A percentile compares a stretch with the other conserved stretches of the same genome.
Conservation (phyloP, 495 filamentous ascomycete genomes). For the Talaromyces thailandensis region DNA sequence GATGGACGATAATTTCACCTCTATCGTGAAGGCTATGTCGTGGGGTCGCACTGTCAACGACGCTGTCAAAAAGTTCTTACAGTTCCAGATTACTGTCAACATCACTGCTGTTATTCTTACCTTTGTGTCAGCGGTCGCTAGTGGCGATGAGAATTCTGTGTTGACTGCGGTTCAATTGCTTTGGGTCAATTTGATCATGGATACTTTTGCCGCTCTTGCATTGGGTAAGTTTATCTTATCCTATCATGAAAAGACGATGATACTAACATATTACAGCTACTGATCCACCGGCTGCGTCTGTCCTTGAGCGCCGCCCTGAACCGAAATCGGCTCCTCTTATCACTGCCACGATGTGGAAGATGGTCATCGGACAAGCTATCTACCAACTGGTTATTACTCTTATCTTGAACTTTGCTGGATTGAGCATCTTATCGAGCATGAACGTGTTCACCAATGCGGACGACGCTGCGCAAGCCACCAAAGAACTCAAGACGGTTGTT, state of each 20-base stretch:
- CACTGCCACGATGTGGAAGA: constrained; percentile 83
- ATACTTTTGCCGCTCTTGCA: constrained; percentile 92
- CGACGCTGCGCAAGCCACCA: constrained; percentile 30
- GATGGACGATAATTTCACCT: constrained; percentile 90
- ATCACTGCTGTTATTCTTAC: constrained; percentile 81
- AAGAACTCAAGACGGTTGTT: constrained; percentile 57
- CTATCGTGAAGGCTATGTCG: constrained; percentile 78
- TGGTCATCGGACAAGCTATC: constrained; percentile 80
- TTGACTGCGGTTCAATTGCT: constrained; percentile 80
- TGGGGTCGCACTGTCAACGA: constrained; percentile 89
- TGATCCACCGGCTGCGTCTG: constrained; percentile 61
- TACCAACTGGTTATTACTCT: constrained; percentile 77
- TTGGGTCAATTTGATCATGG: constrained; percentile 93
- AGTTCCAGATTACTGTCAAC: constrained; percentile 91
- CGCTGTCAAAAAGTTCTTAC: constrained; percentile 82
- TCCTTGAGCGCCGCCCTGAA: constrained; percentile 69
- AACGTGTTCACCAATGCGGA: constrained; percentile 4
- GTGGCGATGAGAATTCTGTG: constrained; percentile 55
- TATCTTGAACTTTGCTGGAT: constrained; percentile 66
- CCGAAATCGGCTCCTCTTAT: constrained; percentile 70
- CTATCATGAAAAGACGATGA: background rate
- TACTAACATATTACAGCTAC: constrained; percentile 41
- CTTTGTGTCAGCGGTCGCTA: constrained; percentile 70
- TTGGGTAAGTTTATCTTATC: constrained; percentile 26
- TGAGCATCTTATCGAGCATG: constrained; percentile 40